Base-by-base conservation (phyloP, 2,329 filamentous ascomycete genomes). In the Monilinia polystroma region DNA sequence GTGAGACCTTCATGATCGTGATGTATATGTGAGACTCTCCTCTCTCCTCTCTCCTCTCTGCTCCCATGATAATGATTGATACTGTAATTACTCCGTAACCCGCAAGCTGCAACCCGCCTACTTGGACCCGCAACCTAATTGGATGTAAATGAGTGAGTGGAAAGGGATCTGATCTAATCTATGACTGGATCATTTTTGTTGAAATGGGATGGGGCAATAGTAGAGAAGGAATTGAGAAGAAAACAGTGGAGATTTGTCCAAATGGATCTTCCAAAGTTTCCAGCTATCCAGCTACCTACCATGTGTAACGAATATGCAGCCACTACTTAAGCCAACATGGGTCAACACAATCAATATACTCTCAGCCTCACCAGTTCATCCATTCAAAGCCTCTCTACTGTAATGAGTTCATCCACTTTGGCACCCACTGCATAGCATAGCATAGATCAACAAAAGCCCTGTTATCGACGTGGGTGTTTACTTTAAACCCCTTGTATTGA, bases 301-400 rank as follows among this genome's bases (percentile, higher is more conserved):
- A 35, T 43, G 55, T 57, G 54, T 43, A 56, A 56, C 35, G 38
- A 56, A 41, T 41, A 23, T 56, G 23, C n/a, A 11, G 23, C 35
- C 35, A 57, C 54, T 57, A 35, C 32, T 56, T 6, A 7, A 18
- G 43, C 3, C 43, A 16, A 52, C 49, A 26, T 26, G 54, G 54
- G 32, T n/a, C n/a, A 57, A 23, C 55, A 23, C 12, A 2, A 35
- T 7, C 5, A 35, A 35, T 35, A 35, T 43, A 14, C 12, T 23
- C 38, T 57, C 55, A 57, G 55, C 55, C 55, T 57, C 55, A 57
- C n/a, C 38, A 43, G 32, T 35, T 35, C 32, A 35, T 35, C 32
- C 32, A 35, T 35, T 35, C 32, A 35, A 35, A 35, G 32, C 5
- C 32, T 35, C 5, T 35, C 7, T 35, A 6, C 32, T 35, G 32